Evolutionary conservation across 345 rosid species (phyloP).

Genomic region (Syzygium aromaticum): DNA sequence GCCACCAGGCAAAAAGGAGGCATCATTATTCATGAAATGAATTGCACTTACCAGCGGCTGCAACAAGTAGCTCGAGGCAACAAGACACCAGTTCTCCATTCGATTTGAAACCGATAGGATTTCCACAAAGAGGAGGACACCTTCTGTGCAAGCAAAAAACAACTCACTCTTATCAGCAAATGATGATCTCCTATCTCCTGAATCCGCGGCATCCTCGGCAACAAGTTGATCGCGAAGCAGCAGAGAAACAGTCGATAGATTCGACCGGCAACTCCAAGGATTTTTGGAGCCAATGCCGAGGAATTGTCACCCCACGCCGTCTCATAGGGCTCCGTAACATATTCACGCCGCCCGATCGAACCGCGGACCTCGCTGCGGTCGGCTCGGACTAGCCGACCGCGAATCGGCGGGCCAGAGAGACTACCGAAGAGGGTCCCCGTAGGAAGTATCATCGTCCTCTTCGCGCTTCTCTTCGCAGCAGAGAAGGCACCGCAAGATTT

Average conservation of each 20-base stretch:
- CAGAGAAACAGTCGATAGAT: neutral
- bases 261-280: neutral
- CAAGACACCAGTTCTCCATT: neutral
- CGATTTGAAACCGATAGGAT: neutral
- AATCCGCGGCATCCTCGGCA: neutral
- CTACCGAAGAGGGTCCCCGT: neutral
- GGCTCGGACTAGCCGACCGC: neutral
- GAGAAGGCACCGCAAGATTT: neutral
- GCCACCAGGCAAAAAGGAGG: neutral
- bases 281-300: neutral
- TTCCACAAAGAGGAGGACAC: neutral
- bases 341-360: neutral
- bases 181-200: neutral
- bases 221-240: neutral
- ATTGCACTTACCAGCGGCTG: neutral
- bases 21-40: neutral
- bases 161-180: neutral
- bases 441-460: neutral
- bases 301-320: neutral
- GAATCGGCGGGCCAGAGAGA: neutral
- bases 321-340: neutral
- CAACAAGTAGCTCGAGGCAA: neutral
- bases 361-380: neutral
- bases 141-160: neutral
- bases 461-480: neutral